Evolutionary conservation across 1,139 yeast species (phyloP).

Genomic region (Oligophagozyma castellii): DNA sequence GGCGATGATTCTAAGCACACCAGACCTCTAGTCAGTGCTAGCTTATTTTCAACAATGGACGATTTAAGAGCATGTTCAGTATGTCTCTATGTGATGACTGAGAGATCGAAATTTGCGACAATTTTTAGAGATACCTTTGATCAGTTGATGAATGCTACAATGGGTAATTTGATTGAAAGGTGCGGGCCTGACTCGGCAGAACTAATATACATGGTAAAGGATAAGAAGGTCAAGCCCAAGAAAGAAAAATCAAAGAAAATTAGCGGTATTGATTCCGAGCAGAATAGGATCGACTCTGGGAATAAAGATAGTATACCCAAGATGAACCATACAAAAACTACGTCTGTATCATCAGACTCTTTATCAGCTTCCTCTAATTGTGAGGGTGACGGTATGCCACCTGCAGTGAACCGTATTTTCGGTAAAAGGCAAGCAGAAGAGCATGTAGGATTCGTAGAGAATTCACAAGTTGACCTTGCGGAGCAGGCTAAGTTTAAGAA

Average conservation of each 20-base stretch:
- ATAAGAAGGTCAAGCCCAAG: slow-evolving; percentile 2
- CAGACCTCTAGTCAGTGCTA: slow-evolving; percentile 37
- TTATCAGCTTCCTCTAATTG: slow-evolving; percentile 1
- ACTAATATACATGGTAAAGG: slow-evolving; percentile 24
- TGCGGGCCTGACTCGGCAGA: slow-evolving; percentile 45
- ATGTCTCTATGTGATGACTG: slow-evolving; percentile 48
- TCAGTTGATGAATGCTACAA: slow-evolving; percentile 43
- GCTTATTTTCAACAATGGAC: slow-evolving; percentile 38
- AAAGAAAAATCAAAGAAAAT: slow-evolving; percentile 1
- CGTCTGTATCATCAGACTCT: slow-evolving; percentile 1
- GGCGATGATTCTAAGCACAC: slow-evolving; percentile 43
- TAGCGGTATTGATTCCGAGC: not conserved
- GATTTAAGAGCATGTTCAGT: slow-evolving; percentile 47
- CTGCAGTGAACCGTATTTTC: slow-evolving; percentile 34
- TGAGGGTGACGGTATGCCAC: slow-evolving; percentile 36
- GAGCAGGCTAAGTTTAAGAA: slow-evolving; percentile 34
- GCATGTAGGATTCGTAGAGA: slow-evolving; percentile 22
- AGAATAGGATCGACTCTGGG: not conserved
- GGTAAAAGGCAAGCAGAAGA: slow-evolving; percentile 21
- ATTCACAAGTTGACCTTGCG: slow-evolving; percentile 29
- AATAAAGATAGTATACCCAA: not conserved
- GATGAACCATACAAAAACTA: slow-evolving; percentile 2
- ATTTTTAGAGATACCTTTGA: slow-evolving; percentile 50
- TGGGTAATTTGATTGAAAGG: slow-evolving; percentile 37
- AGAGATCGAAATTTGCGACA: slow-evolving; percentile 41